Percentiles rank a stretch among this genome's conserved stretches.
These are phyloP conservation scores for Fraxinus latifolia DNA, from an alignment of 305 asterid species.

Conservation along the genomic window DNA sequence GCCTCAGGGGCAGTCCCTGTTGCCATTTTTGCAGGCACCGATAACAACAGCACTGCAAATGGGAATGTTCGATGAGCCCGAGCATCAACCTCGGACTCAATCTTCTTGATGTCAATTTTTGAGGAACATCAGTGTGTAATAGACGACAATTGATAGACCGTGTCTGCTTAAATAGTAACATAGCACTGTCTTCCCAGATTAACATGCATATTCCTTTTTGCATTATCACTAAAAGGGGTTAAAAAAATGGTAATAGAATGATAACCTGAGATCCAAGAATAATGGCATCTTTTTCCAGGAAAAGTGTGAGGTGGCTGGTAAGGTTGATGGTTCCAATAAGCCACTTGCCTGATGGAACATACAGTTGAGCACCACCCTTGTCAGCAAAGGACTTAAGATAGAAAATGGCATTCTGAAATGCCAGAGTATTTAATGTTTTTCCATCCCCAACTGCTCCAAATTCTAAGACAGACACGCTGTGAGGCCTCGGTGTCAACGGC, in stretches of 20 bases:
- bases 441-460: constrained; percentile 98
- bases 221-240: background rate
- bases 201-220: background rate
- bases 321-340: constrained; percentile 83
- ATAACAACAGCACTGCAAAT: background rate
- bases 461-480: constrained; percentile 85
- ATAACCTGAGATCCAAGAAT: constrained; percentile 91
- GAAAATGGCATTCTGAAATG: constrained; percentile 95
- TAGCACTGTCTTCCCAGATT: background rate
- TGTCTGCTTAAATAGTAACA: background rate
- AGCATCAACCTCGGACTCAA: background rate
- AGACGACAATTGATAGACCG: background rate
- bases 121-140: background rate
- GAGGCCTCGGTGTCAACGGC: constrained; percentile 87
- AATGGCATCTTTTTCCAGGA: constrained; percentile 78
- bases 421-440: constrained; percentile 73
- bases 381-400: constrained; percentile 89
- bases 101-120: background rate
- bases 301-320: constrained; percentile 94
- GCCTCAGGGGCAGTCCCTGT: background rate
- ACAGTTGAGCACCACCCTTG: constrained; percentile 99
- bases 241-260: background rate
- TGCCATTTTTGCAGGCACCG: background rate
- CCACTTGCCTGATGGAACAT: constrained; percentile 91
- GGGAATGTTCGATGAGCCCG: background rate